Conservation (phyloP, 768 basidiomycete species). For the Lactarius hatsudake region DNA sequence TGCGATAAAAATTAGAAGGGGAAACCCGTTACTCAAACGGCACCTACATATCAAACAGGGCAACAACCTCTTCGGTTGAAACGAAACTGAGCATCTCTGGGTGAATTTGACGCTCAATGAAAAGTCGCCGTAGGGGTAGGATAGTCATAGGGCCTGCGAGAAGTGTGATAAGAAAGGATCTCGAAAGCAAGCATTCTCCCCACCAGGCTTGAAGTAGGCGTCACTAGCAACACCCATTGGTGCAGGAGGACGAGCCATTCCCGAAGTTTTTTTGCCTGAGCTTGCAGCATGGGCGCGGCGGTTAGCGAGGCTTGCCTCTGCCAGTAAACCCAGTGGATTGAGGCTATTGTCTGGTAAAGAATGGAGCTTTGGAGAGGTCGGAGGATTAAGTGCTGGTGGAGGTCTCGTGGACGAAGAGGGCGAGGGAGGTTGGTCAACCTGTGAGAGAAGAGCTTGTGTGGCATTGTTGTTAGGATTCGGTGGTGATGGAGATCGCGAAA, state of each 20-base stretch:
- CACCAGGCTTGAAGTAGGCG: conserved; percentile 88
- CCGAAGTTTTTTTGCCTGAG: conserved; percentile 14
- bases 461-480: conserved; percentile 29
- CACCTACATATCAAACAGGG: conserved; percentile 84
- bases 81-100: conserved; percentile 94
- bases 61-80: conserved; percentile 83
- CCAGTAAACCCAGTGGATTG: conserved; percentile 89
- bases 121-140: conserved; percentile 73
- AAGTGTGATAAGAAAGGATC: conserved; percentile 18
- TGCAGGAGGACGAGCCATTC: conserved; percentile 26
- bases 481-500: conserved; percentile 80
- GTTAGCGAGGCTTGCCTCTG: conserved; percentile 83
- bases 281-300: conserved; percentile 52
- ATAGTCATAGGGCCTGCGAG: conserved; percentile 80
- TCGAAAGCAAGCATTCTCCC: conserved; percentile 2
- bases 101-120: conserved; percentile 85
- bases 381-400: conserved; percentile 32
- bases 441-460: conserved; percentile 25
- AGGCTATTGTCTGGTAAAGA: conserved; percentile 88
- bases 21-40: conserved; percentile 1
- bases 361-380: conserved; percentile 81
- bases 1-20: conserved; percentile 33
- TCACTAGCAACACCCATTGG: conserved; percentile 80
- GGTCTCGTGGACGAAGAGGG: conserved; percentile 33
- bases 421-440: conserved; percentile 21